phyloP scores from a whole-genome alignment of 1,284 basidiomycete genomes.

The Apiotrichum sp. region DNA sequence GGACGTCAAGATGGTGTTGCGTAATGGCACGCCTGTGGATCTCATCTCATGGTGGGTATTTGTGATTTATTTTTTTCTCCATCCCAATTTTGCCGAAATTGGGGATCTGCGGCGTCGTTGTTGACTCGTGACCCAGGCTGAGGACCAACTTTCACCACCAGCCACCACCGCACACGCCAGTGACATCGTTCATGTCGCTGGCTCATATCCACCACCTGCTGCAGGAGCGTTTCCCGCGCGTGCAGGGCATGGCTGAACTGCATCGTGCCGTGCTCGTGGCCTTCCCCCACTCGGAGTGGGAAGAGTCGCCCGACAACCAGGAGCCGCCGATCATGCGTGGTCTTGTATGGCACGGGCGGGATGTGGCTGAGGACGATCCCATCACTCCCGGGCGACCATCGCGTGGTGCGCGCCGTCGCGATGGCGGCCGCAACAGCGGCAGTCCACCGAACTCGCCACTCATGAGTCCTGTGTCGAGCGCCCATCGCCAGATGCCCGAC shows the following conservation, averaged over 20 bases:
- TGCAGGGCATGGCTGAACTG: constrained; percentile 34
- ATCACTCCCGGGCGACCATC: neutral
- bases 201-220: constrained; percentile 36
- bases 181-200: constrained; percentile 36
- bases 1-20: constrained; percentile 40
- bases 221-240: constrained; percentile 39
- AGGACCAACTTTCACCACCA: constrained; percentile 43
- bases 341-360: constrained; percentile 40
- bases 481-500: constrained; percentile 28
- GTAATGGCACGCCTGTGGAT: constrained; percentile 40
- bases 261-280: constrained; percentile 36
- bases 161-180: constrained; percentile 29
- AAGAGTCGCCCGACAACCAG: constrained; percentile 24
- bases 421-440: constrained; percentile 11
- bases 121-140: constrained; percentile 23
- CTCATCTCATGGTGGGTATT: constrained; percentile 39
- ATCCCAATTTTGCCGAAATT: neutral
- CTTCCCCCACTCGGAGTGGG: constrained; percentile 39
- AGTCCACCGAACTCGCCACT: constrained; percentile 36
- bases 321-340: constrained; percentile 41
- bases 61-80: neutral
- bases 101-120: neutral
- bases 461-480: constrained; percentile 35
- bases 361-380: constrained; percentile 28
- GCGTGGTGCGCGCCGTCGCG: neutral